Evolutionary conservation across 345 rosid species (phyloP).

Genomic region (Pistacia integerrima): DNA sequence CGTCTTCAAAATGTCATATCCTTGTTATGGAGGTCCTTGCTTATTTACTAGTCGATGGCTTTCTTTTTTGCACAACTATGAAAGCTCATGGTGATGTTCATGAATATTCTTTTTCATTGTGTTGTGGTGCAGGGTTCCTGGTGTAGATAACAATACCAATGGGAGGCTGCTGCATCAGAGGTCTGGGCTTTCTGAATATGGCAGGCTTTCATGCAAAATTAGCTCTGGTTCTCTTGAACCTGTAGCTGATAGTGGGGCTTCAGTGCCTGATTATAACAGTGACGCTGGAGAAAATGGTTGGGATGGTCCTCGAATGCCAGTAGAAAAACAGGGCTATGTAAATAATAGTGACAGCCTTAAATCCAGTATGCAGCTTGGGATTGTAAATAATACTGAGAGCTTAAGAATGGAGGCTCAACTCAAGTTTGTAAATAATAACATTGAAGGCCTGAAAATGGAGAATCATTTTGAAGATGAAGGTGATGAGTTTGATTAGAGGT

Average conservation of each 20-base stretch:
- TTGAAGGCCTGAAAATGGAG: conserved; percentile 48
- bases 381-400: conserved; percentile 64
- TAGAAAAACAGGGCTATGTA: conserved; percentile 47
- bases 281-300: conserved; percentile 36
- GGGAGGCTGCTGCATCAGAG: conserved; percentile 37
- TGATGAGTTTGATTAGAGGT: conserved; percentile 64
- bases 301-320: conserved; percentile 36
- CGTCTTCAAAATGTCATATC: not conserved
- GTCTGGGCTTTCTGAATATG: conserved; percentile 40
- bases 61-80: not conserved
- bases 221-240: conserved; percentile 47
- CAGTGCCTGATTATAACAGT: conserved; percentile 28
- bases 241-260: conserved; percentile 26
- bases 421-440: conserved; percentile 58
- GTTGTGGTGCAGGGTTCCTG: conserved; percentile 32
- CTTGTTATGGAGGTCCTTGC: conserved; percentile 22
- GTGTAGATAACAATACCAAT: conserved; percentile 34
- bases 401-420: conserved; percentile 48
- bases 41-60: not conserved
- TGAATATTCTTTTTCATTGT: not conserved
- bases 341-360: conserved; percentile 38
- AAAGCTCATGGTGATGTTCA: not conserved
- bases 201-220: conserved; percentile 30
- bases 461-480: conserved; percentile 61
- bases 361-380: conserved; percentile 34